Percentiles rank a stretch among this genome's conserved stretches.
Evolutionary conservation across 352 stramenopile genomes (phyloP).

Genomic region (Pythium guiyangense): DNA sequence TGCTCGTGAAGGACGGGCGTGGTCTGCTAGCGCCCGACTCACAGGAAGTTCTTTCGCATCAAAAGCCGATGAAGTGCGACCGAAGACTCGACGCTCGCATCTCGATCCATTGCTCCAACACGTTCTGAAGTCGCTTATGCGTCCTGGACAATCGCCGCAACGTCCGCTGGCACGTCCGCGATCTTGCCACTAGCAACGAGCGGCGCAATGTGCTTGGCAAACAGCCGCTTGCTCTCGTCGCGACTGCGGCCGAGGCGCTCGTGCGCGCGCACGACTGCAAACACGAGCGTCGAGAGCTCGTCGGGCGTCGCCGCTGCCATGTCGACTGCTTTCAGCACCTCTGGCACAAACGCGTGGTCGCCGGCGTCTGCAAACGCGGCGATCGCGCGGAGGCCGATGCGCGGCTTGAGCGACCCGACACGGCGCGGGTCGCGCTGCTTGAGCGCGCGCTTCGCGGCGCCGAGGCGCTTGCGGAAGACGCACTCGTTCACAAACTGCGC

Average conservation of each 20-base stretch:
- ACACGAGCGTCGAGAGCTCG: constrained; percentile 21
- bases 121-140: no score
- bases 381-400: constrained; percentile 19
- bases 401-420: constrained; percentile 19
- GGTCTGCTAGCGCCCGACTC: no score
- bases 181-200: constrained; percentile 11
- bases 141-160: neutral
- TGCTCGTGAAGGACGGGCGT: no score
- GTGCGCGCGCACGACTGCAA: constrained; percentile 24
- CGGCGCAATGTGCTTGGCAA: constrained; percentile 15
- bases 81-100: no score
- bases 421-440: constrained; percentile 21
- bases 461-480: constrained; percentile 24
- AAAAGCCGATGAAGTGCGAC: no score
- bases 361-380: constrained; percentile 18
- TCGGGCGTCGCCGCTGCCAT: constrained; percentile 15
- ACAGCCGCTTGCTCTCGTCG: constrained; percentile 16
- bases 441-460: constrained; percentile 22
- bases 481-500: constrained; percentile 38
- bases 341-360: constrained; percentile 27
- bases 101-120: no score
- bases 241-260: constrained; percentile 21
- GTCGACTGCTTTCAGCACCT: constrained; percentile 30
- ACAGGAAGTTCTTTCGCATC: no score
- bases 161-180: neutral